A percentile compares a stretch with the other conserved stretches of the same genome.
Conservation (phyloP, 768 basidiomycete genomes). For the Suillus variegatus region DNA sequence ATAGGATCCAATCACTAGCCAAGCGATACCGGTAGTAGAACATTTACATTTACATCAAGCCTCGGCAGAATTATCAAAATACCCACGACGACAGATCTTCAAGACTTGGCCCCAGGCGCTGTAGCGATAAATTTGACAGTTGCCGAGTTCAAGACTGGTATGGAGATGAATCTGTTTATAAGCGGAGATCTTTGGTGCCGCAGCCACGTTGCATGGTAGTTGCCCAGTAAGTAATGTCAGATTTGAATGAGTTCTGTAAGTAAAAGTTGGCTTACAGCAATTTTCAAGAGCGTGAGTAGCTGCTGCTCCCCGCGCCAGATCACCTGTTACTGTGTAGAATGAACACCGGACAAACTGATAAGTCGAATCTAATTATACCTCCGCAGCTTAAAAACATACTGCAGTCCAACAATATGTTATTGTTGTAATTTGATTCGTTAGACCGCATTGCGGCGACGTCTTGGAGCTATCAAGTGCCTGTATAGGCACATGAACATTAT, state of each 20-base stretch:
- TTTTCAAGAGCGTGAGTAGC: background rate
- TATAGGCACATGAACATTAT: too few relatives aligned
- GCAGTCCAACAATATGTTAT: background rate
- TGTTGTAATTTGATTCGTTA: too few relatives aligned
- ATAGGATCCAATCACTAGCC: background rate
- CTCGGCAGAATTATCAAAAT: background rate
- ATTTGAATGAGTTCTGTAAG: background rate
- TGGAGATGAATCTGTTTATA: background rate
- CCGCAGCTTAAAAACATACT: background rate
- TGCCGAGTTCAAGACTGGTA: background rate
- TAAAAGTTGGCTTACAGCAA: background rate
- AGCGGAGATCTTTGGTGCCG: too few relatives aligned
- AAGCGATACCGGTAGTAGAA: background rate
- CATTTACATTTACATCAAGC: background rate
- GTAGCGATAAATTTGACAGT: background rate
- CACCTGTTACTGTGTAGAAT: background rate
- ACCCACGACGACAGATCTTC: background rate
- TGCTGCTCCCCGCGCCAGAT: background rate
- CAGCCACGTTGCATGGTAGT: background rate
- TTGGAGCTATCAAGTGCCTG: too few relatives aligned
- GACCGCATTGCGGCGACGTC: too few relatives aligned
- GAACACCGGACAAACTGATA: background rate
- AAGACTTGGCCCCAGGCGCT: background rate
- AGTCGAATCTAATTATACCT: background rate
- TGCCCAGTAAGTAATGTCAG: background rate